A percentile compares a stretch with the other conserved stretches of the same genome.
Evolutionary conservation across 2,329 filamentous ascomycete species (phyloP).

Genomic region (Hymenoscyphus fructigenus): DNA sequence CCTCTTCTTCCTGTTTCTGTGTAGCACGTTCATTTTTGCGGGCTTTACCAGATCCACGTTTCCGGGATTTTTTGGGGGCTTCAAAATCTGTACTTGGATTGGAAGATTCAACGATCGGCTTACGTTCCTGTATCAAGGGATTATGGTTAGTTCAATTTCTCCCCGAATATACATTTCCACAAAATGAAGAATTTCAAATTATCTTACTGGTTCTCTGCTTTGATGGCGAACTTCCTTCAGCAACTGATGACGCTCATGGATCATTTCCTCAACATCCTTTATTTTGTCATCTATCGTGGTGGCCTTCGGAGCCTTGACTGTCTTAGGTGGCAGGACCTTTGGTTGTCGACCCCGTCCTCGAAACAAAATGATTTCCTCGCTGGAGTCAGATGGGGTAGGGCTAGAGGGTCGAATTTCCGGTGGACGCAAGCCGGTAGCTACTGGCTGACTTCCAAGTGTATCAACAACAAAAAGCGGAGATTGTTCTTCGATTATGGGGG

Average conservation of each 20-base stretch:
- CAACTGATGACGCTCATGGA: constrained; percentile 29
- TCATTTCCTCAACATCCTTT: constrained; percentile 32
- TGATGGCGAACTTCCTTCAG: constrained; percentile 31
- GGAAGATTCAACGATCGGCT: background rate
- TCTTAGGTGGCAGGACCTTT: constrained; percentile 14
- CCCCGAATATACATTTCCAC: background rate
- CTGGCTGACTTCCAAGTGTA: constrained; percentile 31
- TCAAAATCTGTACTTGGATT: background rate
- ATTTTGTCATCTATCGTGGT: constrained; percentile 31
- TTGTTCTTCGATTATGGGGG: constrained; percentile 8
- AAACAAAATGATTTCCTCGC: constrained; percentile 73
- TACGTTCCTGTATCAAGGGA: background rate
- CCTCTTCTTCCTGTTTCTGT: constrained; percentile 17
- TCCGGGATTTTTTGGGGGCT: background rate
- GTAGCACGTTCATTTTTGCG: background rate
- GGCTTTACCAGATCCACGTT: background rate
- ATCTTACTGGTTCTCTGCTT: background rate
- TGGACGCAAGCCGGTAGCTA: constrained; percentile 36
- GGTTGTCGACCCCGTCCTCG: constrained; percentile 46
- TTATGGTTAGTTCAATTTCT: background rate
- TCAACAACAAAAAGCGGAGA: constrained; percentile 39
- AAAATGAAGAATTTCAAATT: background rate
- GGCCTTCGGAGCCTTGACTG: background rate
- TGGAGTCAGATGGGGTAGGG: constrained; percentile 54
- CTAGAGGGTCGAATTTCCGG: constrained; percentile 34